Conservation (phyloP, 1,284 basidiomycete species). For the Ustilago shanxiensis region DNA sequence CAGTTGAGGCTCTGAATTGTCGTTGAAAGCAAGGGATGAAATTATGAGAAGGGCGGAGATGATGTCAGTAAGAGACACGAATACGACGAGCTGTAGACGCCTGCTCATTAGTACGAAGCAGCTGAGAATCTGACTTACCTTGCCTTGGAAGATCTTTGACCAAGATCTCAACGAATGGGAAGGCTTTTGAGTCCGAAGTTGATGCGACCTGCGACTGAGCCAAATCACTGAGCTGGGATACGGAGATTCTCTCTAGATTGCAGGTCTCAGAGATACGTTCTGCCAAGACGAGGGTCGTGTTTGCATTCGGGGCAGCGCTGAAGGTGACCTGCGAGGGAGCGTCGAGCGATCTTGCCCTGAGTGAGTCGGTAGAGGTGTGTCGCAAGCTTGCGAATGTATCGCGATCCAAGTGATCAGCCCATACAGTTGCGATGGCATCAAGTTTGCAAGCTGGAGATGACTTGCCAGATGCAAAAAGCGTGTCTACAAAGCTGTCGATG, state of each 20-base stretch:
- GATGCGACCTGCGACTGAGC: not conserved
- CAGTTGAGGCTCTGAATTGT: conserved; percentile 17
- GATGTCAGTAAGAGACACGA: not conserved
- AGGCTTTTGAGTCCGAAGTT: not conserved
- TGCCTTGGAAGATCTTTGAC: not conserved
- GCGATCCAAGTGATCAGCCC: conserved; percentile 19
- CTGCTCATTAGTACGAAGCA: not conserved
- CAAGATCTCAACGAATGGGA: not conserved
- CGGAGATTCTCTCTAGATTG: not conserved
- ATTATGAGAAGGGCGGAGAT: not conserved
- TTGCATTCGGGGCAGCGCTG: conserved; percentile 16
- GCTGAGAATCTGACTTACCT: not conserved
- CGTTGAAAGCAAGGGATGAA: not conserved
- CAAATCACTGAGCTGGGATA: not conserved
- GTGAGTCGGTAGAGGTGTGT: conserved; percentile 34
- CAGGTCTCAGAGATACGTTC: not conserved
- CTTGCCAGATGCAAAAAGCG: conserved; percentile 22
- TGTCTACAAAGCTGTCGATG: conserved; percentile 23
- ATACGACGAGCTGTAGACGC: not conserved
- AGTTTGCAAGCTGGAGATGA: conserved; percentile 29
- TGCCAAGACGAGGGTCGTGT: not conserved
- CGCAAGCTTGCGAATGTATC: conserved; percentile 32
- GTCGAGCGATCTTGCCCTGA: conserved; percentile 36
- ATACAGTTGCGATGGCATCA: conserved; percentile 31
- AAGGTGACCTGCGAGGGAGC: conserved; percentile 51